These are phyloP conservation scores for Botrytis porri DNA, from an alignment of 2,329 filamentous ascomycete species.

Conservation along the genomic window DNA sequence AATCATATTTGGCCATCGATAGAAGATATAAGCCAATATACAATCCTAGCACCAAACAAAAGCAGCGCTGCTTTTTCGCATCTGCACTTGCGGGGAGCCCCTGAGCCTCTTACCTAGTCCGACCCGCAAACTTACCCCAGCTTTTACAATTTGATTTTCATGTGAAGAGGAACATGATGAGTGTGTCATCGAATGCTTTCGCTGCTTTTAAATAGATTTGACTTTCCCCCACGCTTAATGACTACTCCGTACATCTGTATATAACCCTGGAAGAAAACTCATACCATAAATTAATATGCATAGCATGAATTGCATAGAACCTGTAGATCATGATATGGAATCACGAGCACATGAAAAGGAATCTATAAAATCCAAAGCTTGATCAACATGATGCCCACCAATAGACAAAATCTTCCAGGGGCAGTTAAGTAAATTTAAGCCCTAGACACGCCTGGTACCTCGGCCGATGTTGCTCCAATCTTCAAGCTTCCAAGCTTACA, in stretches of 20 bases:
- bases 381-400: neutral
- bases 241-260: neutral
- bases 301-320: neutral
- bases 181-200: neutral
- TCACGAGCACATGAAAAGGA: neutral
- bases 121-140: neutral
- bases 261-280: neutral
- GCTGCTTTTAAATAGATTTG: neutral
- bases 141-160: neutral
- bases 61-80: neutral
- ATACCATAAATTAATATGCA: neutral
- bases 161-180: neutral
- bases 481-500: neutral
- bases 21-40: neutral
- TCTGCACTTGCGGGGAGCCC: neutral
- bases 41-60: neutral
- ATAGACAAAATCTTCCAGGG: neutral
- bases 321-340: neutral
- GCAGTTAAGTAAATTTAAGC: neutral
- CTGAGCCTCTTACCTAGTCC: neutral
- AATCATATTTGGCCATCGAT: neutral
- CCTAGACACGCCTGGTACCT: neutral
- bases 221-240: neutral
- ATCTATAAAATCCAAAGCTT: neutral
- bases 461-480: neutral